Evolutionary conservation across 805 yeast genomes (phyloP).

Genomic region (Hanseniaspora guilliermondii): DNA sequence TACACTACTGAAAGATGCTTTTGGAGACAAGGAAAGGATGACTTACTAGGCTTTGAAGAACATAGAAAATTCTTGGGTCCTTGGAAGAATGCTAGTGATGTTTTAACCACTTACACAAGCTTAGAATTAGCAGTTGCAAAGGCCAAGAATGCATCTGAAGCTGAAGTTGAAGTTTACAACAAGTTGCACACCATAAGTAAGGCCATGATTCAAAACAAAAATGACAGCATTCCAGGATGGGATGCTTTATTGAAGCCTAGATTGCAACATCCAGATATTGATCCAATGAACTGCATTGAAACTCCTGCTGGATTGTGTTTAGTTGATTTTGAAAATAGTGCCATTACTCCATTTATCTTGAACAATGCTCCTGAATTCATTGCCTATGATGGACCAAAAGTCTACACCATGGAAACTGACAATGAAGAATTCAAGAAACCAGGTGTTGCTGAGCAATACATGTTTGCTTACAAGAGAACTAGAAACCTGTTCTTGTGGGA

Average conservation of each 20-base stretch:
- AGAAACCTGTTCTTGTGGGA: conserved; percentile 90
- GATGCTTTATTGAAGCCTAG: conserved; percentile 58
- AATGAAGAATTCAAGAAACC: conserved; percentile 56
- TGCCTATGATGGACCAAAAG: conserved; percentile 77
- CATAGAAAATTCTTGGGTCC: conserved; percentile 58
- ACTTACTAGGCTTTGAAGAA: conserved; percentile 37
- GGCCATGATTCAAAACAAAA: conserved; percentile 39
- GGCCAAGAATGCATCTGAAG: conserved; percentile 37
- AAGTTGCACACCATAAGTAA: conserved; percentile 47
- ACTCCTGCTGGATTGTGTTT: conserved; percentile 35
- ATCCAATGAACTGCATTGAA: conserved; percentile 73
- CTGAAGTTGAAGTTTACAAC: conserved; percentile 49
- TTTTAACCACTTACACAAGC: conserved; percentile 59
- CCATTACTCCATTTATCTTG: conserved; percentile 70
- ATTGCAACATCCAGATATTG: conserved; percentile 68
- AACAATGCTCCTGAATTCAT: conserved; percentile 73
- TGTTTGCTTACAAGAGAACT: conserved; percentile 77
- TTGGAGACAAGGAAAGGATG: conserved; percentile 47
- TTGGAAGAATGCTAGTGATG: conserved; percentile 54
- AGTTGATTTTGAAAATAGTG: conserved; percentile 71
- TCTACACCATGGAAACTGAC: conserved; percentile 63
- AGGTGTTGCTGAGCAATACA: conserved; percentile 66
- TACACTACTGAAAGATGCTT: conserved; percentile 73
- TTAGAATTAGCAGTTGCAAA: conserved; percentile 46
- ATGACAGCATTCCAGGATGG: conserved; percentile 47